A percentile compares a stretch with the other conserved stretches of the same genome.
These are phyloP conservation scores for Cyberlindnera saturnus DNA, from an alignment of 805 yeast species.

Conservation along the genomic window DNA sequence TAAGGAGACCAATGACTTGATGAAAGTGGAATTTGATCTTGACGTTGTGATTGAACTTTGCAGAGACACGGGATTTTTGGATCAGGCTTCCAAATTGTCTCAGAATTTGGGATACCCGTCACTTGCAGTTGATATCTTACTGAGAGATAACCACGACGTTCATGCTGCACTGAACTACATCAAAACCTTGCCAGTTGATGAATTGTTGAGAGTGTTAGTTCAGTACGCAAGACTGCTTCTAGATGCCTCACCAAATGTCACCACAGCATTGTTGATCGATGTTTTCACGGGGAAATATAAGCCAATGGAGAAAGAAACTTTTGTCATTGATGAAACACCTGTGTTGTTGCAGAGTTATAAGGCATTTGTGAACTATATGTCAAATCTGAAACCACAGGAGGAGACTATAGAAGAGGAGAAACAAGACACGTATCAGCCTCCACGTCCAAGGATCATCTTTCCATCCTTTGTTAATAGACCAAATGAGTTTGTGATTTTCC, in stretches of 20 bases:
- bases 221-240: constrained; percentile 61
- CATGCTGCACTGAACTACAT: constrained; percentile 58
- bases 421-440: constrained; percentile 73
- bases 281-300: constrained; percentile 83
- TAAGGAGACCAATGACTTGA: constrained; percentile 24
- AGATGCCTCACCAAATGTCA: constrained; percentile 66
- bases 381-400: constrained; percentile 23
- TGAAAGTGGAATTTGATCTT: constrained; percentile 51
- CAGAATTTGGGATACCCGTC: constrained; percentile 67
- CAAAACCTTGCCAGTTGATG: constrained; percentile 66
- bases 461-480: constrained; percentile 83
- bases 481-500: constrained; percentile 80
- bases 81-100: constrained; percentile 66
- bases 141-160: constrained; percentile 59
- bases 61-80: constrained; percentile 61
- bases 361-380: constrained; percentile 51
- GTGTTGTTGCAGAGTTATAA: constrained; percentile 44
- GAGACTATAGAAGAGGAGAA: constrained; percentile 7
- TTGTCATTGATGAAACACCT: constrained; percentile 16
- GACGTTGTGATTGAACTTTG: constrained; percentile 63
- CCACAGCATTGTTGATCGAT: constrained; percentile 75
- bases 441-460: constrained; percentile 81
- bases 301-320: constrained; percentile 30
- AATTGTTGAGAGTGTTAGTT: constrained; percentile 63
- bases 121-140: constrained; percentile 66